phyloP scores from a whole-genome alignment of 2,329 filamentous ascomycete genomes.

The Cercospora beticola region DNA sequence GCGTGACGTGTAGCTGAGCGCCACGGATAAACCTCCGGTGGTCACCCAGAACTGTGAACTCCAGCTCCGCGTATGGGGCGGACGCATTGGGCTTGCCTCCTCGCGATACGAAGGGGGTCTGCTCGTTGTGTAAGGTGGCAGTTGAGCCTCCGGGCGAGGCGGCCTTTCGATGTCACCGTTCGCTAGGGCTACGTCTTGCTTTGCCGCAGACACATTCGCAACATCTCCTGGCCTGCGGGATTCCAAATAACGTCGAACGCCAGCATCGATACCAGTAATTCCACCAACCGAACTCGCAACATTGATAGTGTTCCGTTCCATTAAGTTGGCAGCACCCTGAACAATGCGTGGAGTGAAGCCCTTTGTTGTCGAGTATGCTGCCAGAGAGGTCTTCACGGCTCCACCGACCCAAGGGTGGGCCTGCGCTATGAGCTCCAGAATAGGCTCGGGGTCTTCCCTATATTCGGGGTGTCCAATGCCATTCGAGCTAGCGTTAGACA shows the following conservation, averaged over 20 bases:
- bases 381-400: slow-evolving; percentile 73
- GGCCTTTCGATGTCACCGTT: slow-evolving; percentile 49
- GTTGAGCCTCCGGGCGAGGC: slow-evolving; percentile 58
- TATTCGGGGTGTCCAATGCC: slow-evolving; percentile 7
- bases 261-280: slow-evolving; percentile 82
- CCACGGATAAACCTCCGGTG: slow-evolving; percentile 84
- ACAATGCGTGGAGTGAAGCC: slow-evolving; percentile 85
- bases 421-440: slow-evolving; percentile 82
- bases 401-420: slow-evolving; percentile 83
- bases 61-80: slow-evolving; percentile 57
- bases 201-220: slow-evolving; percentile 40
- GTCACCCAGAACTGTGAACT: slow-evolving; percentile 73
- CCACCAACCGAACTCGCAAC: slow-evolving; percentile 81
- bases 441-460: slow-evolving; percentile 66
- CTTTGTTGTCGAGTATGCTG: slow-evolving; percentile 83
- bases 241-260: slow-evolving; percentile 77
- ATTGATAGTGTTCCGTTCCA: slow-evolving; percentile 85
- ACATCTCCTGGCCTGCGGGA: slow-evolving; percentile 55
- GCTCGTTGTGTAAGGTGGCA: slow-evolving; percentile 81
- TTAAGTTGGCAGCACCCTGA: slow-evolving; percentile 83
- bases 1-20: slow-evolving; percentile 86
- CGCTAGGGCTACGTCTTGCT: slow-evolving; percentile 47
- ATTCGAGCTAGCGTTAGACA: slow-evolving; percentile 28
- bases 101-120: slow-evolving; percentile 45
- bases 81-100: slow-evolving; percentile 36